These are phyloP conservation scores for Ehretia macrophylla DNA, from an alignment of 257 asterid species.

Conservation along the genomic window DNA sequence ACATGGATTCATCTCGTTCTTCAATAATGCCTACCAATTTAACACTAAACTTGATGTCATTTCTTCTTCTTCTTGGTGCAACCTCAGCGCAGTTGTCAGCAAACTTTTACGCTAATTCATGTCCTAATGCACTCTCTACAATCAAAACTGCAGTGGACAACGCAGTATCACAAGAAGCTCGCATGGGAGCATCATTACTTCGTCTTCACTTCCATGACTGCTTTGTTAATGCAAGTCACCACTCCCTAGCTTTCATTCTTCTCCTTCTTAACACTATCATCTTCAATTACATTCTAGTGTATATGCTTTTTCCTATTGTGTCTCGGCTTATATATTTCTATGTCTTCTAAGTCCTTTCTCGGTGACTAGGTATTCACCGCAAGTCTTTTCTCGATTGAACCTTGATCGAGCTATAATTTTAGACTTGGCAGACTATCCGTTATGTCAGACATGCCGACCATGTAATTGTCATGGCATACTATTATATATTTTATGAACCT, in stretches of 20 bases:
- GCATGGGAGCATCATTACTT: slow-evolving; percentile 30
- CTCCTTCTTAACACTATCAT: slow-evolving; percentile 6
- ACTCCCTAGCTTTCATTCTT: background rate
- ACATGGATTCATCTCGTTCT: background rate
- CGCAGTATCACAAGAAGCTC: slow-evolving; percentile 32
- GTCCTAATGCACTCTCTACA: slow-evolving; percentile 43
- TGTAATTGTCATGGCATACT: too few relatives aligned
- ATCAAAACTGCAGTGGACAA: slow-evolving; percentile 37
- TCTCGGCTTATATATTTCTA: too few relatives aligned
- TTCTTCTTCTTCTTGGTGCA: slow-evolving; percentile 28
- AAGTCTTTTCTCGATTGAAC: too few relatives aligned
- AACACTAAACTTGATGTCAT: slow-evolving; percentile 16
- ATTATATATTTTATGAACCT: too few relatives aligned
- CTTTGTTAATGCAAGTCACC: slow-evolving; percentile 27
- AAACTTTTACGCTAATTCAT: slow-evolving; percentile 45
- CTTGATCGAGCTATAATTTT: too few relatives aligned
- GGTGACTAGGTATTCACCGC: too few relatives aligned
- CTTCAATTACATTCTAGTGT: background rate
- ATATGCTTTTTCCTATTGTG: background rate
- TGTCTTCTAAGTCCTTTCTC: too few relatives aligned
- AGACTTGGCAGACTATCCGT: too few relatives aligned
- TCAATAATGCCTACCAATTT: too few relatives aligned
- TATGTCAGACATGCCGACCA: too few relatives aligned
- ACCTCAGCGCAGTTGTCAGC: slow-evolving; percentile 46
- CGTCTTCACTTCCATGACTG: slow-evolving; percentile 35